phyloP scores from a whole-genome alignment of 306 rosid genomes.

The Cicer bijugum region DNA sequence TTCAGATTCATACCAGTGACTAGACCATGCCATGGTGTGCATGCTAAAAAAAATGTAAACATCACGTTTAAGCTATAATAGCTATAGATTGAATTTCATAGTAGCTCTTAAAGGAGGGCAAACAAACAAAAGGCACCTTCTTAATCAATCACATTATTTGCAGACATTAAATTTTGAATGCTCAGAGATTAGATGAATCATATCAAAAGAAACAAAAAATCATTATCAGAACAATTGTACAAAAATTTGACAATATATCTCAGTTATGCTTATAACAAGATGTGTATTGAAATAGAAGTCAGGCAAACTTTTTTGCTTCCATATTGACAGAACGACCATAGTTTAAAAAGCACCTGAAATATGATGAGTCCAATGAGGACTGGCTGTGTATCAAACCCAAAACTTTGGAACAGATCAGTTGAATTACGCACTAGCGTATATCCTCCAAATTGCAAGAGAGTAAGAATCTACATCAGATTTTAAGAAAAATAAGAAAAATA shows the following conservation, averaged over 20 bases:
- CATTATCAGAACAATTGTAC: neutral
- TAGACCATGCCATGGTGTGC: neutral
- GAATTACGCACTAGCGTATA: conserved; percentile 95
- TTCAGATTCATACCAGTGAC: neutral
- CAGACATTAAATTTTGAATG: conserved; percentile 19
- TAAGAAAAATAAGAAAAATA: conserved; percentile 43
- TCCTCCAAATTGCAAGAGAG: conserved; percentile 96
- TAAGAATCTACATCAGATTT: conserved; percentile 69
- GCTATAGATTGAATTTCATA: conserved; percentile 9
- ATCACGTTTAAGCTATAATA: conserved; percentile 1
- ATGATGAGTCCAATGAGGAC: conserved; percentile 91
- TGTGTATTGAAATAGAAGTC: conserved; percentile 12
- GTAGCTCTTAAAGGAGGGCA: neutral
- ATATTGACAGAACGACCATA: conserved; percentile 12
- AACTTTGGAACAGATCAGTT: conserved; percentile 76
- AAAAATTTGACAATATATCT: conserved; percentile 2
- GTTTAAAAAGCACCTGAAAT: conserved; percentile 70
- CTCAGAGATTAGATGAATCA: conserved; percentile 1
- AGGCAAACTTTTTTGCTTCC: neutral
- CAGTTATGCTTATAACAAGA: conserved; percentile 12
- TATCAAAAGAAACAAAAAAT: conserved; percentile 17
- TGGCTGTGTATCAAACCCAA: conserved; percentile 94
- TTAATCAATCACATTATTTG: conserved; percentile 3
- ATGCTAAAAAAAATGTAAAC: neutral
- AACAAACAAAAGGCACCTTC: conserved; percentile 30